Percentiles rank a stretch among this genome's conserved stretches.
Conservation (phyloP, 306 rosid genomes). For the Morella rubra region DNA sequence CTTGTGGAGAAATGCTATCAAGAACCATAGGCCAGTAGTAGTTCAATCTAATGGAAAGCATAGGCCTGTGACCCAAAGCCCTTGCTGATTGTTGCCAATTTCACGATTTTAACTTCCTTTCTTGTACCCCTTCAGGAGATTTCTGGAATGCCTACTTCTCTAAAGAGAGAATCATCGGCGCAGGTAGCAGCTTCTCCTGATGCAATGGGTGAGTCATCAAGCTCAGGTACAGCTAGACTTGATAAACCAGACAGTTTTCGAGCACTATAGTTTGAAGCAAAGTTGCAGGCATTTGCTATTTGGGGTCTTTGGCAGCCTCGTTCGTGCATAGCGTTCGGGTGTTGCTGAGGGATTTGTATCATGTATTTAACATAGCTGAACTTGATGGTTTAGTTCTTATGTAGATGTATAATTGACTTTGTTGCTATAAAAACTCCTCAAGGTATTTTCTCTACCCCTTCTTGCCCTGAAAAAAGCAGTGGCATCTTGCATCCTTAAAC, state of each 20-base stretch:
- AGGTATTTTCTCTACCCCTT: not conserved
- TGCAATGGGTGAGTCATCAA: conserved; percentile 91
- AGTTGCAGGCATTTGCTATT: not conserved
- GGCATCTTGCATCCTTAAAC: no score
- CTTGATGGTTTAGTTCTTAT: not conserved
- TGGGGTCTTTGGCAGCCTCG: conserved; percentile 5
- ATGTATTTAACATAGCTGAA: not conserved
- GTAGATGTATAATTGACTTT: not conserved
- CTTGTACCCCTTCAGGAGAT: conserved; percentile 61
- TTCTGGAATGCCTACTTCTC: conserved; percentile 71
- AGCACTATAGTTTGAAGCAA: conserved; percentile 34
- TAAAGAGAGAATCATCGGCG: conserved; percentile 62
- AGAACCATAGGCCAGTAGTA: not conserved
- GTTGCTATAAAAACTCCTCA: not conserved
- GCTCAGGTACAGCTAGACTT: conserved; percentile 84
- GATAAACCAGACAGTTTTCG: conserved; percentile 74
- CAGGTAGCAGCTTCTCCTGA: conserved; percentile 84
- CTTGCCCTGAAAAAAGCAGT: no score
- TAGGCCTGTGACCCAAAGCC: conserved; percentile 9
- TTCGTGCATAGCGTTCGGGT: not conserved
- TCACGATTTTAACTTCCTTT: conserved; percentile 3
- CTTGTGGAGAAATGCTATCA: not conserved
- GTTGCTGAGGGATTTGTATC: not conserved
- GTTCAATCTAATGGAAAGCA: not conserved
- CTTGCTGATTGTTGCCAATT: conserved; percentile 7